A percentile compares a stretch with the other conserved stretches of the same genome.
These are phyloP conservation scores for Salix koriyanagi DNA, from an alignment of 345 rosid genomes.

Conservation along the genomic window DNA sequence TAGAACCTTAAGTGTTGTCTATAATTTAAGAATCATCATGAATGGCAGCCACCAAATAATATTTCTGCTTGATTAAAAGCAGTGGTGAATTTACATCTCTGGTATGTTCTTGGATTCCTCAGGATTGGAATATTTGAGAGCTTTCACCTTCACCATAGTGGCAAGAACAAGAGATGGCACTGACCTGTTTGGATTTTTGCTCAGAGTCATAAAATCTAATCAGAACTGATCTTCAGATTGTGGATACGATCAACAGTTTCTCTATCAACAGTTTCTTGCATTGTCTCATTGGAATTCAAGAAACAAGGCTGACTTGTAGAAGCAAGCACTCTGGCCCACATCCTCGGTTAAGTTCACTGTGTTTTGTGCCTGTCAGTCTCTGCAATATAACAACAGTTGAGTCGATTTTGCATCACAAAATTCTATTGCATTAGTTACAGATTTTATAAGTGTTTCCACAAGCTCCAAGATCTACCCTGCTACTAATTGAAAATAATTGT, in stretches of 20 bases:
- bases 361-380: slow-evolving; percentile 67
- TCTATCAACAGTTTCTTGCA: slow-evolving; percentile 32
- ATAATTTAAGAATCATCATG: background rate
- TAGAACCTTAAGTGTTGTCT: background rate
- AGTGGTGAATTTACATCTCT: background rate
- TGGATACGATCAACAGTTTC: slow-evolving; percentile 35
- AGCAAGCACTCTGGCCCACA: slow-evolving; percentile 97
- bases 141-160: slow-evolving; percentile 10
- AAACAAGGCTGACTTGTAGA: slow-evolving; percentile 93
- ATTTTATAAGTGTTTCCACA: background rate
- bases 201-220: slow-evolving; percentile 20
- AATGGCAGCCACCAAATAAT: background rate
- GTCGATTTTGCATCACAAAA: background rate
- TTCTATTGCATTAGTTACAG: background rate
- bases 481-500: background rate
- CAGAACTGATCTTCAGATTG: slow-evolving; percentile 36
- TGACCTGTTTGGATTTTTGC: slow-evolving; percentile 15
- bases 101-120: background rate
- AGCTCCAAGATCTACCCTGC: background rate
- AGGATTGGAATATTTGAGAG: background rate
- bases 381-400: slow-evolving; percentile 27
- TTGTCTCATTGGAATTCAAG: slow-evolving; percentile 37
- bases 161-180: background rate
- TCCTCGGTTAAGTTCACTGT: slow-evolving; percentile 84
- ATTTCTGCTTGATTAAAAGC: background rate